Percentiles rank a stretch among this genome's conserved stretches.
These are phyloP conservation scores for Cornus florida DNA, from an alignment of 148 eudicot species.

Conservation along the genomic window DNA sequence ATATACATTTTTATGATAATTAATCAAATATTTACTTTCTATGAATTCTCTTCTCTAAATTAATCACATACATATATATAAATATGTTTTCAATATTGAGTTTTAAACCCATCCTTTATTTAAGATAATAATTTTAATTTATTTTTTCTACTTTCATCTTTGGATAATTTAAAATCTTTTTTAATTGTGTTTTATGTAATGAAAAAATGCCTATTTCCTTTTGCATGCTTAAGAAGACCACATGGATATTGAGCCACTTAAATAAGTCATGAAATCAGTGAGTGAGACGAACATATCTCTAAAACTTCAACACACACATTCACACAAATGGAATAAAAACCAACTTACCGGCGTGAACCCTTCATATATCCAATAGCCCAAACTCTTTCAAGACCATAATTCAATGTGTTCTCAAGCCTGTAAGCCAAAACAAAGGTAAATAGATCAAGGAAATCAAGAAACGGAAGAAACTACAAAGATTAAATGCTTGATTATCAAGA, in stretches of 20 bases:
- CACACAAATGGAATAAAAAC: background rate
- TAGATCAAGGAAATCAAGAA: background rate
- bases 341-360: constrained; percentile 63
- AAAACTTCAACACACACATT: background rate
- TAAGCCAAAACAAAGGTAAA: constrained; percentile 11
- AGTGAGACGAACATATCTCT: background rate
- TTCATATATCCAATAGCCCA: constrained; percentile 76
- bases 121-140: too few species aligned
- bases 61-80: too few species aligned
- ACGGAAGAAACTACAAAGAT: background rate
- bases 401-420: constrained; percentile 81
- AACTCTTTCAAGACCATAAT: constrained; percentile 79
- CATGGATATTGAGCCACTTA: background rate
- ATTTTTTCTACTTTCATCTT: too few species aligned
- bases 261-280: background rate
- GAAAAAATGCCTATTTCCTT: background rate
- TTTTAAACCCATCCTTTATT: too few species aligned
- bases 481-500: background rate
- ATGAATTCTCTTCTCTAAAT: too few species aligned
- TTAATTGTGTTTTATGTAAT: background rate
- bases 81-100: too few species aligned
- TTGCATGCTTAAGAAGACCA: background rate
- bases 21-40: too few species aligned
- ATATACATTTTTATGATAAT: too few species aligned
- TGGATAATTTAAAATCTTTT: background rate